phyloP scores from a whole-genome alignment of 495 filamentous ascomycete genomes.

The Apodospora peruviana region DNA sequence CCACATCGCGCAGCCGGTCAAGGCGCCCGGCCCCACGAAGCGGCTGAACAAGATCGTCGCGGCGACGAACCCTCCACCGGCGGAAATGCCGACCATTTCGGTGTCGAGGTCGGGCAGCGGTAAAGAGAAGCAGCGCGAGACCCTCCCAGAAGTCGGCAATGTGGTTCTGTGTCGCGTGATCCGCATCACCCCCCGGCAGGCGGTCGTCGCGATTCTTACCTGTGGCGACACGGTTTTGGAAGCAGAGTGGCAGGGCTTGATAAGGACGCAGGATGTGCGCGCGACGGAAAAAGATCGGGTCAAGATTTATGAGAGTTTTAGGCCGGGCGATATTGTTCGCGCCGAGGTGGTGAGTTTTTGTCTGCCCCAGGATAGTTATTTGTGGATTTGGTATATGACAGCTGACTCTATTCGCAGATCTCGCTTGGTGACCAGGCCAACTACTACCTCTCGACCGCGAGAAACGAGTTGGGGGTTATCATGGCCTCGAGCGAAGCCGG shows the following conservation, averaged over 20 bases:
- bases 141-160: conserved; percentile 74
- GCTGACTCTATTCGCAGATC: conserved; percentile 44
- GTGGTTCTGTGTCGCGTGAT: conserved; percentile 79
- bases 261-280: conserved; percentile 80
- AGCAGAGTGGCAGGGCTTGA: conserved; percentile 55
- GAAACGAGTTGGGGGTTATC: conserved; percentile 87
- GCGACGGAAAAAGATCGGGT: conserved; percentile 95
- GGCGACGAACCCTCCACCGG: conserved; percentile 22
- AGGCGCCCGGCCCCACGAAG: conserved; percentile 50
- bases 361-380: neutral
- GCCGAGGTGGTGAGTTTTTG: conserved; percentile 68
- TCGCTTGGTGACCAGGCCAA: conserved; percentile 88
- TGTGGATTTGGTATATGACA: neutral
- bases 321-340: conserved; percentile 88
- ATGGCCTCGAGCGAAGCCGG: conserved; percentile 88
- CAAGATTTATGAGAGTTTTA: conserved; percentile 82
- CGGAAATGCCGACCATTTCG: conserved; percentile 34
- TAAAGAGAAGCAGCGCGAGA: conserved; percentile 57
- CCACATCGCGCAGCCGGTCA: conserved; percentile 41
- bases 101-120: conserved; percentile 28
- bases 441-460: conserved; percentile 86
- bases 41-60: conserved; percentile 49
- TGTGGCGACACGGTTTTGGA: conserved; percentile 60
- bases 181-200: conserved; percentile 76
- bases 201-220: conserved; percentile 73